These are phyloP conservation scores for Cercospora brassicicola DNA, from an alignment of 2,329 filamentous ascomycete species.

Conservation along the genomic window DNA sequence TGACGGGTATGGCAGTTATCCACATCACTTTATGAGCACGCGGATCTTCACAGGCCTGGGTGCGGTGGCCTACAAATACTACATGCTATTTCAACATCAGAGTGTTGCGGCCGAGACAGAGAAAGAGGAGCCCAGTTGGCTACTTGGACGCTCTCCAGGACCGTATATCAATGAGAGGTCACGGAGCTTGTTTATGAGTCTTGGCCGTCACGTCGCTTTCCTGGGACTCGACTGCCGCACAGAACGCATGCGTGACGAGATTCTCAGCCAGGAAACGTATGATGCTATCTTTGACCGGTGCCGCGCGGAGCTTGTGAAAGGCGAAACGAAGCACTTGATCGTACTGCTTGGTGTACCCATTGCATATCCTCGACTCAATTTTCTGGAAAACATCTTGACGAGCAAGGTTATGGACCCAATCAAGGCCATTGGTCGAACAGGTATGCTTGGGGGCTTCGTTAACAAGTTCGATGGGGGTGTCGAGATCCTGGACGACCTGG, in stretches of 20 bases:
- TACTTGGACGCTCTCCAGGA: slow-evolving; percentile 74
- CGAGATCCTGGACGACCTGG: slow-evolving; percentile 86
- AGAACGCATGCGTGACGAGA: slow-evolving; percentile 79
- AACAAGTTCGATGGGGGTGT: slow-evolving; percentile 91
- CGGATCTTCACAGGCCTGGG: slow-evolving; percentile 88
- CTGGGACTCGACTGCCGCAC: slow-evolving; percentile 89
- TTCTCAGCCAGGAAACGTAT: slow-evolving; percentile 78
- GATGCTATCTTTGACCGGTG: slow-evolving; percentile 83
- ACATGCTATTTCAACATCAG: slow-evolving; percentile 97
- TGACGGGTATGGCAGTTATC: slow-evolving; percentile 85
- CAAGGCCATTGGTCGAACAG: slow-evolving; percentile 81
- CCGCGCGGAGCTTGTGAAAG: slow-evolving; percentile 76
- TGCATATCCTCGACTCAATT: slow-evolving; percentile 51
- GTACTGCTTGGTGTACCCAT: slow-evolving; percentile 75
- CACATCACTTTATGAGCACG: slow-evolving; percentile 83
- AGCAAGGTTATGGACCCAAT: slow-evolving; percentile 83
- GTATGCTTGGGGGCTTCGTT: slow-evolving; percentile 73
- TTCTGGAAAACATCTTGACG: slow-evolving; percentile 70
- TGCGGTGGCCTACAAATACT: slow-evolving; percentile 94
- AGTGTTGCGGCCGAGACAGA: slow-evolving; percentile 79
- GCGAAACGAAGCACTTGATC: slow-evolving; percentile 84
- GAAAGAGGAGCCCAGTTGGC: slow-evolving; percentile 84
- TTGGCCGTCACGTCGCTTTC: slow-evolving; percentile 77
- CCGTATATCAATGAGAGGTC: slow-evolving; percentile 88
- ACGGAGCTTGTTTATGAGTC: slow-evolving; percentile 78